Base-by-base conservation (phyloP, 306 rosid species). In the Delonix regia region DNA sequence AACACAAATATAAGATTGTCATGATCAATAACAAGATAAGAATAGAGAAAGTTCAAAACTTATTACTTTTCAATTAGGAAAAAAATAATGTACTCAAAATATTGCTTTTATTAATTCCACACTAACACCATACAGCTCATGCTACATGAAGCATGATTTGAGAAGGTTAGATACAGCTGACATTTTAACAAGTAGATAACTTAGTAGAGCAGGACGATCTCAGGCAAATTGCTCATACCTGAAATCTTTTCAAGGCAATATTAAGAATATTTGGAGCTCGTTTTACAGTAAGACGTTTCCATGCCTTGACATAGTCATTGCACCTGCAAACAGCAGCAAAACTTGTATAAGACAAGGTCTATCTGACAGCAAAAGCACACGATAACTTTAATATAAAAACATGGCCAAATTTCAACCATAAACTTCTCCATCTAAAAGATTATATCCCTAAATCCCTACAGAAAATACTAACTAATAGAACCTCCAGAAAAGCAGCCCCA, bases 221-320 rank as follows among this genome's bases (percentile, higher is more conserved):
- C 81, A 42, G 53, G 68, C 30, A 78, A 25, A 44, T 21, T 75
- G 53, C 36, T 67, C 69, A 25, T 68, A 90, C 95, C 95, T 90
- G 85, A 79, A 93, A 93, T 89, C 98, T 91, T 82, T 93, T 93
- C 57, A 93, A 83, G 71, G 92, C 95, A 78, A 90, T 80, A 70
- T 91, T 90, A 41, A 90, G 84, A 62, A 90, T 84, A 65, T 93
- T 93, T 53, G 98, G 98, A 78, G 98, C 90, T 49, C 39, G 83
- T 87, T 91, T 91, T 28, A 93, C 87, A 4, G 90, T 88, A 48
- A 93, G 91, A 78, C 92, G 87, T 73, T 93, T 93, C 84, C 89
- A 89, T 49, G 98, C 98, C 90, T 88, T 88, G 70, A 93, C 98
- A 86, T 93, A 93, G 74, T 85, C 94, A 78, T 88, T 88, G 90